Percentiles rank a stretch among this genome's conserved stretches.
Evolutionary conservation across 2,329 filamentous ascomycete genomes (phyloP).

Genomic region (Aspergillus ochraceoroseus): DNA sequence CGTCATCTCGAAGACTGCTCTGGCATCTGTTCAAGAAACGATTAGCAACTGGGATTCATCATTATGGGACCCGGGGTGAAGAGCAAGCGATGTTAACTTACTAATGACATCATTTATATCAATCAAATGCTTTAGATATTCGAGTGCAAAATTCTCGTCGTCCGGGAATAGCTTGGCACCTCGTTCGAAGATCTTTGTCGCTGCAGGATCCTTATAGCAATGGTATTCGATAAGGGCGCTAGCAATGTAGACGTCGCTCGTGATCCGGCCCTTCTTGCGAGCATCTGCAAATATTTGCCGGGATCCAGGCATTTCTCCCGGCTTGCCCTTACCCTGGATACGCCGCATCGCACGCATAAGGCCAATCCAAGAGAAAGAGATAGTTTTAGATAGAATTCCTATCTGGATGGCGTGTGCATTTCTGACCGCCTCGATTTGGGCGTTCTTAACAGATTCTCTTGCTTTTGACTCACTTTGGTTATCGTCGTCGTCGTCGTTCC

Average conservation of each 20-base stretch:
- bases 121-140: constrained; percentile 93
- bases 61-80: too few relatives aligned
- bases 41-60: too few relatives aligned
- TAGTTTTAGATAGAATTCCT: constrained; percentile 71
- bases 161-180: constrained; percentile 90
- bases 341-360: constrained; percentile 90
- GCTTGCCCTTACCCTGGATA: constrained; percentile 75
- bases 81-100: constrained; percentile 47
- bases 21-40: constrained; percentile 61
- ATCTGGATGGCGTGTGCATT: constrained; percentile 68
- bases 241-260: constrained; percentile 91
- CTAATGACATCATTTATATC: constrained; percentile 89
- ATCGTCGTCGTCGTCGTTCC: constrained; percentile 53
- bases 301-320: constrained; percentile 66
- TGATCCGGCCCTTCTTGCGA: constrained; percentile 77
- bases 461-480: constrained; percentile 48
- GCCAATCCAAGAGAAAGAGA: constrained; percentile 93
- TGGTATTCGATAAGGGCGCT: constrained; percentile 90
- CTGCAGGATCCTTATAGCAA: constrained; percentile 89
- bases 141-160: constrained; percentile 86
- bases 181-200: constrained; percentile 91
- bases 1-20: constrained; percentile 92
- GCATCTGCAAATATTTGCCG: constrained; percentile 87
- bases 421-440: constrained; percentile 54
- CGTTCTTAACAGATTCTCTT: constrained; percentile 50